phyloP scores from a whole-genome alignment of 768 basidiomycete genomes.

The Boletus rubroflammeus region DNA sequence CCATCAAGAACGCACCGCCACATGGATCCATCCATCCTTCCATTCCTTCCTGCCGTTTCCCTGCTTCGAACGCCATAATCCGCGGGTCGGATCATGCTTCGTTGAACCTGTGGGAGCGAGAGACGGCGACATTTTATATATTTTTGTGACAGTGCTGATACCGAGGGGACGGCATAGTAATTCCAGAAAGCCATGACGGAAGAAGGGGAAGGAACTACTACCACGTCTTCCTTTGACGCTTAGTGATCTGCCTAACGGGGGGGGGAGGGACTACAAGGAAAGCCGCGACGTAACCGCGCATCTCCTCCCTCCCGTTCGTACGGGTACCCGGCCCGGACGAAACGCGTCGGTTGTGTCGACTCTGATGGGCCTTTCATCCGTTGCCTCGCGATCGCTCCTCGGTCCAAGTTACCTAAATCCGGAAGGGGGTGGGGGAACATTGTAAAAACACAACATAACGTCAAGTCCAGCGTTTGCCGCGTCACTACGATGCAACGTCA shows the following conservation, averaged over 20 bases:
- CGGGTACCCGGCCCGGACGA: background rate
- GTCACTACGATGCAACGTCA: too few species aligned
- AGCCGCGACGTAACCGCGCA: background rate
- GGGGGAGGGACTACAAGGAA: background rate
- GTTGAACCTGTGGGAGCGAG: background rate
- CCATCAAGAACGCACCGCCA: background rate
- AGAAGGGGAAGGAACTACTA: too few species aligned
- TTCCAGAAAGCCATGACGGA: background rate
- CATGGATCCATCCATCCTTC: background rate
- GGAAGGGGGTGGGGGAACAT: too few species aligned
- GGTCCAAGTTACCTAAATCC: background rate
- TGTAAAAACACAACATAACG: too few species aligned
- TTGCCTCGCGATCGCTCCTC: background rate
- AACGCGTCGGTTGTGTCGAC: background rate
- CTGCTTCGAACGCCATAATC: slow-evolving; percentile 2
- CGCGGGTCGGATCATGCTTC: background rate
- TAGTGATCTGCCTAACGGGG: background rate
- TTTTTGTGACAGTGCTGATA: background rate
- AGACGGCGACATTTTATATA: background rate
- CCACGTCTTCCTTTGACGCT: background rate
- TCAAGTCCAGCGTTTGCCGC: too few species aligned
- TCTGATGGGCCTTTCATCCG: background rate
- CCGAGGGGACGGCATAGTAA: background rate
- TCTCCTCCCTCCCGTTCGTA: background rate
- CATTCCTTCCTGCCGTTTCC: too few species aligned